Percentiles rank a stretch among this genome's conserved stretches.
Evolutionary conservation across 1,139 yeast genomes (phyloP).

Genomic region (Pichia norvegensis): DNA sequence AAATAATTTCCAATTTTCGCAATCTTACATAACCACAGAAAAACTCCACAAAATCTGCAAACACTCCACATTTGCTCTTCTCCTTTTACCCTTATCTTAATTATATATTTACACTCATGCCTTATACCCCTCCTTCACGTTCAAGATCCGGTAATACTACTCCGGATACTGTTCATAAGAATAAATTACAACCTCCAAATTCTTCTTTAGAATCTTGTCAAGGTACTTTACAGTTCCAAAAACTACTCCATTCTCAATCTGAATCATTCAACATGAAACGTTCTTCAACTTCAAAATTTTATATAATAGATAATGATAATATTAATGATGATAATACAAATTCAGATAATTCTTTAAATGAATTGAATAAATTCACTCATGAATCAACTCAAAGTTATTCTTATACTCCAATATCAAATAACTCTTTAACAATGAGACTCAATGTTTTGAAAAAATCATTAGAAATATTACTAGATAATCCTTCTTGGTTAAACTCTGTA

Average conservation of each 20-base stretch:
- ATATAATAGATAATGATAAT: slow-evolving; percentile 4
- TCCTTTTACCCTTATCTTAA: too few relatives aligned
- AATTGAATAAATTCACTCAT: slow-evolving; percentile 45
- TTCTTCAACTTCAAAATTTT: slow-evolving; percentile 2
- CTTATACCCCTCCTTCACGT: slow-evolving; percentile 22
- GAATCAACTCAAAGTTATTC: slow-evolving; percentile 83
- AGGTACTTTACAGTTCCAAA: slow-evolving; percentile 9
- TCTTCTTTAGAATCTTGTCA: not conserved
- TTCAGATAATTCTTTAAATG: not conserved
- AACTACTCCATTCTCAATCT: slow-evolving; percentile 15
- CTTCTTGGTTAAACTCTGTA: slow-evolving; percentile 37
- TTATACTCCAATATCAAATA: slow-evolving; percentile 74
- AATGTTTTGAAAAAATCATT: slow-evolving; percentile 69
- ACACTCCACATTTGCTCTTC: not conserved
- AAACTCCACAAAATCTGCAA: too few relatives aligned
- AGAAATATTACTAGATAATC: slow-evolving; percentile 61
- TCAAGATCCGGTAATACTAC: slow-evolving; percentile 8
- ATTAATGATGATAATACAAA: not conserved
- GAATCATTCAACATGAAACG: slow-evolving; percentile 10
- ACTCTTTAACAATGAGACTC: slow-evolving; percentile 67
- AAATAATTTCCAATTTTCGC: too few relatives aligned
- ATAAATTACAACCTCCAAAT: not conserved
- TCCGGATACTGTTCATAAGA: not conserved
- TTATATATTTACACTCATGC: slow-evolving; percentile 13
- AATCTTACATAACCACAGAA: too few relatives aligned